Conservation (phyloP, 2,329 filamentous ascomycete species). For the Grosmannia serpens region DNA sequence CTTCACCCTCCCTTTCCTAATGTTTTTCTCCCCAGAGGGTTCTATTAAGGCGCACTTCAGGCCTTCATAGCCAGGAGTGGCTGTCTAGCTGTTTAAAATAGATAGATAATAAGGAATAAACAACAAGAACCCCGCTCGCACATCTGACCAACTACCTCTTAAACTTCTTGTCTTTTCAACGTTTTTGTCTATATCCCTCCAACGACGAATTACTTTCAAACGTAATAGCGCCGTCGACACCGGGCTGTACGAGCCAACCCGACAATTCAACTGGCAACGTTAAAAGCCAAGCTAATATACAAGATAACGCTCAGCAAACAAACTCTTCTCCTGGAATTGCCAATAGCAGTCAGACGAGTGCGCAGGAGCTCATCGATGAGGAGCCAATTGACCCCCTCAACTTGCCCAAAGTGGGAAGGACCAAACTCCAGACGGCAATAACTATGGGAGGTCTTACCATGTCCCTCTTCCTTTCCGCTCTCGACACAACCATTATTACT, state of each 20-base stretch:
- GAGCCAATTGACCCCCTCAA: background rate
- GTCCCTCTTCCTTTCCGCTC: constrained; percentile 36
- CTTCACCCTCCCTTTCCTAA: no score
- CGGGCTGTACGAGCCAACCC: background rate
- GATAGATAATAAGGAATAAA: no score
- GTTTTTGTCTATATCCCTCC: background rate
- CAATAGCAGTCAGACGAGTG: background rate
- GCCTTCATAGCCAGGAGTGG: no score
- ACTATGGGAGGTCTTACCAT: constrained; percentile 1
- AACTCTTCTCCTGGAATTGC: background rate
- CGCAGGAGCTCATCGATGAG: background rate
- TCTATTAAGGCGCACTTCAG: no score
- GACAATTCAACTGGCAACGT: background rate
- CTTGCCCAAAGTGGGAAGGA: background rate
- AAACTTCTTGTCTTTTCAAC: background rate
- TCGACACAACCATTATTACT: constrained; percentile 50
- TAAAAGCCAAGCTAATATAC: background rate
- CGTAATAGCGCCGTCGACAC: background rate
- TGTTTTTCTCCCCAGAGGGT: no score
- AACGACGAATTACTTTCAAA: background rate
- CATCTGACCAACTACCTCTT: no score
- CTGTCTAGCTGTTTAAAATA: no score
- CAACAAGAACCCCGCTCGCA: no score
- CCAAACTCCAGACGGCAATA: background rate
- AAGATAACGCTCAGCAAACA: background rate